Evolutionary conservation across 495 filamentous ascomycete genomes (phyloP), one percentile per base, ranked within the genome.

Genomic region (Penicillium longicatenatum): DNA sequence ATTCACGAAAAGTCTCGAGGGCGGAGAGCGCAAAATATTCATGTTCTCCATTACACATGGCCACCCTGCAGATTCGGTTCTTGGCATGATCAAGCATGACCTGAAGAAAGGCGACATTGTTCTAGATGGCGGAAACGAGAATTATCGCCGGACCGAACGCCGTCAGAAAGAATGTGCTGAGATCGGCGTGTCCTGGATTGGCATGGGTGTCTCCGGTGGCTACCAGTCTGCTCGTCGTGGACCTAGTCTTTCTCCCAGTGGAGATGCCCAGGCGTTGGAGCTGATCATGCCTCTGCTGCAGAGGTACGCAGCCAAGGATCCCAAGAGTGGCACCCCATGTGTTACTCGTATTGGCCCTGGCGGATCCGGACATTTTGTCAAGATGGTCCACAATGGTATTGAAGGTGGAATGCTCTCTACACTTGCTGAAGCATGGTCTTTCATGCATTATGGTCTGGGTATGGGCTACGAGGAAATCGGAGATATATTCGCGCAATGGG

Each of bases 371-470:
- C 85, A 91, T 67, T 90, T 85, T 62, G 86, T 90, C 33, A 91
- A 92, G 69, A 91, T 90, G 86, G 80, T 89, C 0, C 88, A 91
- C 63, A 90, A 91, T 63, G 87, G 87, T 5, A 89, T 91, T 47
- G 86, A 92, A 67, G 86, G 89, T 48, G 87, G 85, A 17, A 88
- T 90, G 84, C 73, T 86, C 60, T 79, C 78, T 24, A 70, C 79
- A 6, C 73, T 84, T 26, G 80, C 79, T 29, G 88, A 91, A 66
- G 82, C 84, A 3, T 92, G 86, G 85, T 79, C 77, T 1, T 80
- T 89, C 21, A 82, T 92, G 69, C 73, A 77, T 33, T 78, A 76
- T 43, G 81, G 83, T 14, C 70, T 91, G 19, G 80, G 77, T 0
- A 80, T 90, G 73, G 64, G 66, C 9, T 81, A 89, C 57, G 82